A percentile compares a stretch with the other conserved stretches of the same genome.
These are phyloP conservation scores for Cladophialophora exuberans DNA, from an alignment of 2,329 filamentous ascomycete genomes.

Conservation along the genomic window DNA sequence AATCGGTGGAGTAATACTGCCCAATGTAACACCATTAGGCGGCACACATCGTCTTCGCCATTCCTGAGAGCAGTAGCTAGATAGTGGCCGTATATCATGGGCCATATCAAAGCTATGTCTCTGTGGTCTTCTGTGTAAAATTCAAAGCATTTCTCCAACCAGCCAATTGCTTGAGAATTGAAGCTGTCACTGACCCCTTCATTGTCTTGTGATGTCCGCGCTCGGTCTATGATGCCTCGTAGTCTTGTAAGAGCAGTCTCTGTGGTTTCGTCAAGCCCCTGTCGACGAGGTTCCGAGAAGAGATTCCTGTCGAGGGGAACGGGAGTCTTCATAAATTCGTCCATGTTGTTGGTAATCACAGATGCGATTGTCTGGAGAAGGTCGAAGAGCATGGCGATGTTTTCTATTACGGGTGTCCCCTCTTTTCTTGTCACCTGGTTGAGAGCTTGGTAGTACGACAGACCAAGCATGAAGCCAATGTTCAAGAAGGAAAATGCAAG, in stretches of 20 bases:
- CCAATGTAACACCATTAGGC: conserved; percentile 1
- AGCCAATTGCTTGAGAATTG: not conserved
- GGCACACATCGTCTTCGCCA: not conserved
- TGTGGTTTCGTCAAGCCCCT: not conserved
- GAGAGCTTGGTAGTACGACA: not conserved
- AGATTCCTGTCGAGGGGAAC: not conserved
- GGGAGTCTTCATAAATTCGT: not conserved
- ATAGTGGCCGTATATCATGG: not conserved
- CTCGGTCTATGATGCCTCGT: not conserved
- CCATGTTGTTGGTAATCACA: not conserved
- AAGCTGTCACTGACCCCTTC: not conserved
- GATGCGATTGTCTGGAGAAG: not conserved
- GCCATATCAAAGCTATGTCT: not conserved
- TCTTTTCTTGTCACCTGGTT: not conserved
- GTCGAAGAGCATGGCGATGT: not conserved
- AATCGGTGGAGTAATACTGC: not conserved
- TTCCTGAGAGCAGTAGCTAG: not conserved
- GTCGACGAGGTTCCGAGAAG: not conserved
- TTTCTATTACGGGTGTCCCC: not conserved
- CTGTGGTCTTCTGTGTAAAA: not conserved
- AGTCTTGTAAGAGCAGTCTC: not conserved
- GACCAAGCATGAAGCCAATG: not conserved
- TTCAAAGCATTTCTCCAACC: not conserved
- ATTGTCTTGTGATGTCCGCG: not conserved
- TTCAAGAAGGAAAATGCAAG: not conserved